Conservation (phyloP, 2,329 filamentous ascomycete genomes). For the Fonsecaea monophora region DNA sequence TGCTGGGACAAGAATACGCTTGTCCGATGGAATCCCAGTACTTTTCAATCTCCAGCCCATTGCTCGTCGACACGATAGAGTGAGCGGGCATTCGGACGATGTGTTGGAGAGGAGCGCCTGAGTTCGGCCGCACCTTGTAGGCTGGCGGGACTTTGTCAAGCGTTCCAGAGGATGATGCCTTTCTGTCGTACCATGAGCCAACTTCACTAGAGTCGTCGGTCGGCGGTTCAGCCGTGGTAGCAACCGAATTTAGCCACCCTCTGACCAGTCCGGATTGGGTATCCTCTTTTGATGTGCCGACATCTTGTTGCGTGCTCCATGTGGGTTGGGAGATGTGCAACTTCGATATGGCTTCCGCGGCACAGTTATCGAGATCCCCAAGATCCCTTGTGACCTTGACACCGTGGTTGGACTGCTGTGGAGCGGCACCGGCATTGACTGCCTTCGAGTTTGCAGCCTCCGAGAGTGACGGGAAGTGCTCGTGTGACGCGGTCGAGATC, state of each 20-base stretch:
- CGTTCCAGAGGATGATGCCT: constrained; percentile 12
- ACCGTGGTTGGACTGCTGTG: neutral
- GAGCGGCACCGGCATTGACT: neutral
- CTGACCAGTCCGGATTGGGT: constrained; percentile 5
- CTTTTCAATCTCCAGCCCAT: constrained; percentile 40
- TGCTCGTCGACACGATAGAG: constrained; percentile 24
- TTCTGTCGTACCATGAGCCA: constrained; percentile 30
- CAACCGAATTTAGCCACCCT: constrained; percentile 26
- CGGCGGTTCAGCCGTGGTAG: constrained; percentile 15
- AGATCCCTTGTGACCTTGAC: constrained; percentile 19
- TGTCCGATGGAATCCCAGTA: constrained; percentile 45
- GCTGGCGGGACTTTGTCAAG: constrained; percentile 16
- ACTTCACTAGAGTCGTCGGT: constrained; percentile 25
- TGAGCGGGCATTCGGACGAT: constrained; percentile 28
- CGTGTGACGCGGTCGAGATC: constrained; percentile 14
- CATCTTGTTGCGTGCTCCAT: constrained; percentile 2
- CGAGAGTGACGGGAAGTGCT: constrained; percentile 25
- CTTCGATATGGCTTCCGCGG: constrained; percentile 12
- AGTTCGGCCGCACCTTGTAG: constrained; percentile 3
- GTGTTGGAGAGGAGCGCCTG: constrained; percentile 6
- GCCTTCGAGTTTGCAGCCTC: neutral
- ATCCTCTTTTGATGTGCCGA: neutral
- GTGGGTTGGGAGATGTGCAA: constrained; percentile 8
- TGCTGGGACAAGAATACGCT: constrained; percentile 44
- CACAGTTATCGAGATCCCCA: constrained; percentile 15